These are phyloP conservation scores for Papilionanthe hybrid DNA, from an alignment of 116 monocot species.

Conservation along the genomic window DNA sequence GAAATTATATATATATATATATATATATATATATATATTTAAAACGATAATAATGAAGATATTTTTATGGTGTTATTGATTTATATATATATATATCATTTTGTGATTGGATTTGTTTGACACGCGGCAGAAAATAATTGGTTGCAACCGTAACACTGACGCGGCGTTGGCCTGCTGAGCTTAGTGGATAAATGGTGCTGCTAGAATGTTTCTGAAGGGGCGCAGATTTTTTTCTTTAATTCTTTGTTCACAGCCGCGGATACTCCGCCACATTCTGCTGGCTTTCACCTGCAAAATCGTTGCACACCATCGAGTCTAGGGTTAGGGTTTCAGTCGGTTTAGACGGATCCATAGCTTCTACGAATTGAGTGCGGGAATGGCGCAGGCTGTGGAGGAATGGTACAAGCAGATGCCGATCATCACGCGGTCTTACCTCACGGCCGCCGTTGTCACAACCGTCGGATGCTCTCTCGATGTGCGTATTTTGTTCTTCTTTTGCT, in stretches of 20 bases:
- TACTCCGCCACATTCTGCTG: not conserved
- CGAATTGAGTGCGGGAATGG: slow-evolving; percentile 21
- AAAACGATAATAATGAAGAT: too few relatives aligned
- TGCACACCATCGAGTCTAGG: not conserved
- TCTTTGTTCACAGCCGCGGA: not conserved
- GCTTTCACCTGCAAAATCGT: not conserved
- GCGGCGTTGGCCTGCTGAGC: not conserved
- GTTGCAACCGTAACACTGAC: not conserved
- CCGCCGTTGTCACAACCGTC: slow-evolving; percentile 49
- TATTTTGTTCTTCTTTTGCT: not conserved
- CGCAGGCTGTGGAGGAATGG: slow-evolving; percentile 63
- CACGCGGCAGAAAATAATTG: not conserved
- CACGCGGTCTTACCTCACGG: slow-evolving; percentile 56
- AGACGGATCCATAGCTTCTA: slow-evolving; percentile 1
- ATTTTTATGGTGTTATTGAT: too few relatives aligned
- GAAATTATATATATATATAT: too few relatives aligned
- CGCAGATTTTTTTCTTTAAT: not conserved
- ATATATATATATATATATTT: too few relatives aligned
- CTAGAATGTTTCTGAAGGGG: too few relatives aligned
- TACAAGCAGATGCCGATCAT: slow-evolving; percentile 72
- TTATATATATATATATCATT: too few relatives aligned
- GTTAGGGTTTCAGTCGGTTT: not conserved
- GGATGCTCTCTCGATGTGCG: slow-evolving; percentile 53
- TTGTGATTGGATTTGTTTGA: not conserved
- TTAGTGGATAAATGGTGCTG: not conserved